Evolutionary conservation across 2,329 filamentous ascomycete genomes (phyloP), one percentile per base, ranked within the genome.

Genomic region (Penicillium sclerotiorum): DNA sequence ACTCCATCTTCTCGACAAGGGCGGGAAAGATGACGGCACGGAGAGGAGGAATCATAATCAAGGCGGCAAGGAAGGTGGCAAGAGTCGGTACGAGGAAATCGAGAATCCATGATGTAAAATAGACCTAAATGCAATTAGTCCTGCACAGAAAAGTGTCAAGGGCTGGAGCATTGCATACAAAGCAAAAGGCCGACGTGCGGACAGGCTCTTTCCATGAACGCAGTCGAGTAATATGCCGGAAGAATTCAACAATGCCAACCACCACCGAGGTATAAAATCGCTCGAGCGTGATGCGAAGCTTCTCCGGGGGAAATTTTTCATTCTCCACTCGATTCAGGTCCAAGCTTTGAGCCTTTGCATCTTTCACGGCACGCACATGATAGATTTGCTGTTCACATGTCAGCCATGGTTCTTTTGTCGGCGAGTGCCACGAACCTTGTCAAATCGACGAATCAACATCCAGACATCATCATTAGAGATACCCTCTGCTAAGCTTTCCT

Each of bases 281-380:
- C 70, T 95, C 90, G 8, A 94, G 67, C 43, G 88, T 90, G 6
- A 86, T 83, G 8, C 90, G 81, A 45, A 95, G 74, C 70, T 94
- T 94, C 62, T 94, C 89, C 0, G 90, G 89, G 0, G 87, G 89
- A 66, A 94, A 94, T 45, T 90, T 86, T 56, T 94, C 89, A 47
- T 92, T 84, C 18, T 91, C 87, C 4, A 88, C 86, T 47, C 90
- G 87, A 60, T 91, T 90, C 50, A 95, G 79, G 66, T 95, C 90
- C 33, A 95, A 73, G 18, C 85, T 83, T 3, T 85, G 87, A 2
- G 87, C 80, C 1, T 81, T 77, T 3, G 80, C 67, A 38, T 77
- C 68, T 1, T 77, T 70, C 17, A 86, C 82, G 22, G 87, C 83
- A 65, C 88, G 90, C 60, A 94, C 87, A 71, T 84, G 80, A 65